Evolutionary conservation across 1,284 basidiomycete genomes (phyloP), one percentile per base, ranked within the genome.

Genomic region (Ceraceosorus bombacis): DNA sequence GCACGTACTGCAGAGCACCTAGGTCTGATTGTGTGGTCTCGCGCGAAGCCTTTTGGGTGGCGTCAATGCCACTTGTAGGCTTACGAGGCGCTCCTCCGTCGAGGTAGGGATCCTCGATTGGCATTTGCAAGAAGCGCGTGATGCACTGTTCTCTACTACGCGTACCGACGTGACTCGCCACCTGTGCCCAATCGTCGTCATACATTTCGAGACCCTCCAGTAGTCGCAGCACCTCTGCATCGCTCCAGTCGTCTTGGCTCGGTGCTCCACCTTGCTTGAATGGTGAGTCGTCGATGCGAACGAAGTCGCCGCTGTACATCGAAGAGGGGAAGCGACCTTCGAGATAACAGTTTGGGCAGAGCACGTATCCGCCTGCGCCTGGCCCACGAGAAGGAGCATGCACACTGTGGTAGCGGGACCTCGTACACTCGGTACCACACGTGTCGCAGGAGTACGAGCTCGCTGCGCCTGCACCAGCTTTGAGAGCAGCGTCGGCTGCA

Each of bases 251-350:
- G 66, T 87, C 84, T 10, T 70, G 77, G 10, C 67, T 56, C 50
- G 83, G 83, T 17, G 79, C 80, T 39, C 69, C 71, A 6, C 65
- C 60, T 17, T 76, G 73, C 64, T 82, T 82, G 77, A 82, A 82
- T 12, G 78, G 76, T 12, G 67, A 58, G 53, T 82, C 79, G 49
- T 83, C 81, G 48, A 98, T 83, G 72, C 90, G 90, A 64, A 98
- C 89, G 80, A 99, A 99, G 81, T 97, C 93, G 41, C 93, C 94
- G 56, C 89, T 90, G 81, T 91, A 96, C 88, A 98, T 92, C 52
- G 85, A 86, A 2, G 88, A 89, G 0, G 94, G 92, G 83, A 98
- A 99, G 49, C 94, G 88, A 1, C 94, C 94, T 64, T 94, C 90
- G 60, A 92, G 85, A 79, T 97, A 99, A 80, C 94, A 97, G 38